Conservation (phyloP, 805 yeast species). For the Hanseniaspora vineae region DNA sequence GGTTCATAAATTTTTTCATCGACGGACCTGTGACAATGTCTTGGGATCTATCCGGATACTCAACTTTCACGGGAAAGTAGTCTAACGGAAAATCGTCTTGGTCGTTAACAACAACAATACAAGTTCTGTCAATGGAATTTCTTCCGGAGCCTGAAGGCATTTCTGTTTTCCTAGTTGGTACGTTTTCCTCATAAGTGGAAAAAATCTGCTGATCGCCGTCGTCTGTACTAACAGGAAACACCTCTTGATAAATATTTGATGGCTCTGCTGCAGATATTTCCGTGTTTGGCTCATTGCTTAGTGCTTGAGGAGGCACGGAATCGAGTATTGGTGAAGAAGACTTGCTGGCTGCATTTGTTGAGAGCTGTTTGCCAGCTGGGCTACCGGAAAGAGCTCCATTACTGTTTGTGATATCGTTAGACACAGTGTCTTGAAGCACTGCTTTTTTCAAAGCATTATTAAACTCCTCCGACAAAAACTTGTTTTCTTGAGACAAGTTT, state of each 20-base stretch:
- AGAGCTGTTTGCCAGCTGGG: neutral
- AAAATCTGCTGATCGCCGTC: neutral
- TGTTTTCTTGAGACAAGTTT: neutral
- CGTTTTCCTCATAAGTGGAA: neutral
- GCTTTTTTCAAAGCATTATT: neutral
- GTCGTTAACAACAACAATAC: neutral
- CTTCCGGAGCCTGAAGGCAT: neutral
- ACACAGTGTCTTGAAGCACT: neutral
- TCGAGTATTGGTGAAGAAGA: too few species aligned
- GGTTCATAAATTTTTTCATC: neutral
- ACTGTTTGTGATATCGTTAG: neutral
- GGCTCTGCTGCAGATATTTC: neutral
- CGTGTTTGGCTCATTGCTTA: too few species aligned
- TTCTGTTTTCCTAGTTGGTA: neutral
- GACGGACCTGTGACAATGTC: neutral
- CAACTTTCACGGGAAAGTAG: constrained; percentile 38
- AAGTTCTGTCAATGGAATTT: neutral
- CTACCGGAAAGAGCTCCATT: neutral
- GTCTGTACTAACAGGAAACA: neutral
- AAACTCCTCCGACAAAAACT: neutral
- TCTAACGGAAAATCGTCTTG: constrained; percentile 62
- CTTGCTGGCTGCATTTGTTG: too few species aligned
- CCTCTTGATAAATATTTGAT: neutral
- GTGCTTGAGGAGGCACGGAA: too few species aligned
- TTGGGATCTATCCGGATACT: constrained; percentile 16